Evolutionary conservation across 1,284 basidiomycete genomes (phyloP), one percentile per base, ranked within the genome.

Genomic region (Ganoderma lingzhi): DNA sequence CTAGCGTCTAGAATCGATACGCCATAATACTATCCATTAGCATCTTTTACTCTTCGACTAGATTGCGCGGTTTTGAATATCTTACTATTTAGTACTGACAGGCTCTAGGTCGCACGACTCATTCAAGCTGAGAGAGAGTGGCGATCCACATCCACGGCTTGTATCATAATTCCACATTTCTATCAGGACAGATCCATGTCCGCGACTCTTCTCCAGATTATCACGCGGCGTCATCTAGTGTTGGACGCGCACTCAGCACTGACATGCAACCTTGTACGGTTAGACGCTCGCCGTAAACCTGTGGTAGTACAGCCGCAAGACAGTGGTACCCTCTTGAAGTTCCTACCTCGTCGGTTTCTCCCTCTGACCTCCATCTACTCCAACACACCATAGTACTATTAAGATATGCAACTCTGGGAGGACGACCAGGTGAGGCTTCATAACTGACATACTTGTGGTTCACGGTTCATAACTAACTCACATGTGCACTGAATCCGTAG

Each of bases 361-460:
- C 78, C 79, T 9, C 78, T 84, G 0, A 53, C 83, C 23, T 51
- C 48, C 48, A 51, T 28, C 48, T 28, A 51, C 48, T 28, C 23
- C 12, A 51, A 28, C 48, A 23, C 3, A 14, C 5, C 23, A 28
- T 28, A 10, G 4, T 14, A 12, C 23, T 28, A 28, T 12, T 51
- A n/a, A 28, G 12, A 28, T 12, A 51, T 51, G 48, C 48, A 51
- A 23, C 48, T 51, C 10, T 12, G 48, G 48, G 23, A 51, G 23
- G 23, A 51, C 23, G 10, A 14, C 23, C 48, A 51, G 48, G 48
- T 51, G 48, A 51, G 23, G 9, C 19, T 28, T n/a, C 23, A 28
- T n/a, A 10, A 51, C 9, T 51, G 23, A 19, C 23, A 12, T 28
- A 8, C 48, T 51, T 0, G 48, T 28, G 23, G 23, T 12, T 28